Evolutionary conservation across 2,329 filamentous ascomycete genomes (phyloP).

Genomic region (Eutypa lata): DNA sequence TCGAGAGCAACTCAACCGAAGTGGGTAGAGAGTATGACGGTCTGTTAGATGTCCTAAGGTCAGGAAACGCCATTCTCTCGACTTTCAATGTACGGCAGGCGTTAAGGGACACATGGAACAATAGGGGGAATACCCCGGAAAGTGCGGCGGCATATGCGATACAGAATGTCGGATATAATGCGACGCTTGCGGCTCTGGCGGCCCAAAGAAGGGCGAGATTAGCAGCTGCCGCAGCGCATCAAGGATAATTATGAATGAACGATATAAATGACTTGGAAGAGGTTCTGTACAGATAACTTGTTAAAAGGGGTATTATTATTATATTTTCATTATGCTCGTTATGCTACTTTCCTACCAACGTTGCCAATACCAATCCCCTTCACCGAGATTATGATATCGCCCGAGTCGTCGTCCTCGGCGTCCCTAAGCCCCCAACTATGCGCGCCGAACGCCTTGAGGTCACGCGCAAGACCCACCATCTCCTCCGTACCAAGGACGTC

Average conservation of each 20-base stretch:
- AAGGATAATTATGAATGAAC: slow-evolving; percentile 14
- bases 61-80: slow-evolving; percentile 52
- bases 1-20: slow-evolving; percentile 14
- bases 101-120: slow-evolving; percentile 44
- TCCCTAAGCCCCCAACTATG: slow-evolving; percentile 89
- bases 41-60: slow-evolving; percentile 44
- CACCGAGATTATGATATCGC: slow-evolving; percentile 81
- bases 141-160: slow-evolving; percentile 49
- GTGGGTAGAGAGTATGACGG: slow-evolving; percentile 23
- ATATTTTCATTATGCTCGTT: slow-evolving; percentile 14
- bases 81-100: slow-evolving; percentile 53
- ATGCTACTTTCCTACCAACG: slow-evolving; percentile 83
- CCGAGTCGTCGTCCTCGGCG: slow-evolving; percentile 61
- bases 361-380: slow-evolving; percentile 94
- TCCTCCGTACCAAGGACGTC: slow-evolving; percentile 81
- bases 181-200: slow-evolving; percentile 50
- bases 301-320: slow-evolving; percentile 22
- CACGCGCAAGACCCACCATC: slow-evolving; percentile 75
- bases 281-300: slow-evolving; percentile 20
- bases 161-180: slow-evolving; percentile 52
- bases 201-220: slow-evolving; percentile 39
- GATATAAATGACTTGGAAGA: not conserved
- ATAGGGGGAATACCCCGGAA: slow-evolving; percentile 34
- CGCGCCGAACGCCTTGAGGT: slow-evolving; percentile 83
- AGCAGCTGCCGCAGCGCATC: slow-evolving; percentile 24